phyloP scores from a whole-genome alignment of 2,329 filamentous ascomycete genomes.

The Colletotrichum sp. region DNA sequence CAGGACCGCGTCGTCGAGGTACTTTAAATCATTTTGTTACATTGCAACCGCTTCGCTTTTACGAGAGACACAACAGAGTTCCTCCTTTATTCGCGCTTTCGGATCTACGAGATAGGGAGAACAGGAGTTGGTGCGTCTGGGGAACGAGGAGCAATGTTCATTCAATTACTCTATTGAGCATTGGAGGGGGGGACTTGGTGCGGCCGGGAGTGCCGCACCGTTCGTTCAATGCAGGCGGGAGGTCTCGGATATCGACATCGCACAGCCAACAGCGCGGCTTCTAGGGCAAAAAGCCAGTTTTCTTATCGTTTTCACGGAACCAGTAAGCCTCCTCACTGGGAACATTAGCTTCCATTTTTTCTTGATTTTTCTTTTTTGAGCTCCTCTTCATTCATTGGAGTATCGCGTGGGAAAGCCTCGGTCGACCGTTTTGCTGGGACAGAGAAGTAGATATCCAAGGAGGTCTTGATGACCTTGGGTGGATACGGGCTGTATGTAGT shows the following conservation, averaged over 20 bases:
- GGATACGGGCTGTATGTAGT: background rate
- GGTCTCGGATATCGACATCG: background rate
- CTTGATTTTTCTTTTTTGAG: background rate
- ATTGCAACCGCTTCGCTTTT: background rate
- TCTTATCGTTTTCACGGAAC: background rate
- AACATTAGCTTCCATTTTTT: background rate
- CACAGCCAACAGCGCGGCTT: background rate
- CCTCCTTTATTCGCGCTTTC: constrained; percentile 1
- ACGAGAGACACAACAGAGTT: background rate
- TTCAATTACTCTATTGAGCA: background rate
- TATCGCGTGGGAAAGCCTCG: background rate
- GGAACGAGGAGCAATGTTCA: background rate
- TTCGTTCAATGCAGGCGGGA: background rate
- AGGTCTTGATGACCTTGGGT: background rate
- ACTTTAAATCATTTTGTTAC: background rate
- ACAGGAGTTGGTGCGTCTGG: constrained; percentile 14
- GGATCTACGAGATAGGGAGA: constrained; percentile 5
- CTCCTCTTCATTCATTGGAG: background rate
- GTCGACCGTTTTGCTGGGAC: background rate
- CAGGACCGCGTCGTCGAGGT: constrained; percentile 30
- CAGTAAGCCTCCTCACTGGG: background rate
- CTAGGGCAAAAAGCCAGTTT: background rate
- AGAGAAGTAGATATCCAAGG: background rate
- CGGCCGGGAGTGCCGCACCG: background rate
- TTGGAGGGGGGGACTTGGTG: background rate